Conservation (phyloP, 345 rosid genomes). For the Pistacia integerrima region DNA sequence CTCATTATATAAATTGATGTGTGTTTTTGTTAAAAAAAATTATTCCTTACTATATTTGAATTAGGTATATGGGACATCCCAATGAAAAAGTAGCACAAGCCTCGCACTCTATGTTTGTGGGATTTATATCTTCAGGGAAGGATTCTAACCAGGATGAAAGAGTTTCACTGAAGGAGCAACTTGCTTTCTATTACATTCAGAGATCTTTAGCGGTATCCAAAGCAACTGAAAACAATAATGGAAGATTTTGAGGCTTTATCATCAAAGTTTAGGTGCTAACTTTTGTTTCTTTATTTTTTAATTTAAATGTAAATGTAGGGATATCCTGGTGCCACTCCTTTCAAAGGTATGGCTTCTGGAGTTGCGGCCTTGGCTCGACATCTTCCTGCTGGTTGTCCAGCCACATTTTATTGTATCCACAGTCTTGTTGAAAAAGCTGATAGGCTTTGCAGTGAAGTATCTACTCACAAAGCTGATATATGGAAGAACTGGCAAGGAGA, state of each 20-base stretch:
- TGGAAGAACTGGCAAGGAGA: slow-evolving; percentile 68
- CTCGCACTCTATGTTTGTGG: slow-evolving; percentile 76
- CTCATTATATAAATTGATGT: background rate
- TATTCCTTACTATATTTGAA: slow-evolving; percentile 49
- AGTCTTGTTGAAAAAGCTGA: slow-evolving; percentile 72
- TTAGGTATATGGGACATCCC: slow-evolving; percentile 89
- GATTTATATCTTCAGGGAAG: slow-evolving; percentile 70
- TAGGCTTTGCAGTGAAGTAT: slow-evolving; percentile 37
- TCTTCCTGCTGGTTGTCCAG: slow-evolving; percentile 96
- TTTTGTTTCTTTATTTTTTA: slow-evolving; percentile 6
- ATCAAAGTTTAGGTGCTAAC: slow-evolving; percentile 16
- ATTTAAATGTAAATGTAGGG: slow-evolving; percentile 44
- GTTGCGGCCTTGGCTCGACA: slow-evolving; percentile 77
- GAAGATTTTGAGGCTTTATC: slow-evolving; percentile 6
- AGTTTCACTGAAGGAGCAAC: slow-evolving; percentile 67
- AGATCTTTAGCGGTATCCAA: slow-evolving; percentile 76
- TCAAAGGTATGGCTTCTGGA: slow-evolving; percentile 97
- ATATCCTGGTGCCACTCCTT: slow-evolving; percentile 81
- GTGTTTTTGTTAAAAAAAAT: slow-evolving; percentile 8
- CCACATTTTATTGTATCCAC: slow-evolving; percentile 72
- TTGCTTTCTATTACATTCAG: slow-evolving; percentile 79
- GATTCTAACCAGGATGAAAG: slow-evolving; percentile 59
- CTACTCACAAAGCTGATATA: slow-evolving; percentile 32
- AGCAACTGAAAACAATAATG: slow-evolving; percentile 12
- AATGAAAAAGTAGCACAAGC: slow-evolving; percentile 75